Evolutionary conservation across 2,329 filamentous ascomycete species (phyloP).

Genomic region (Fusarium gaditjirri): DNA sequence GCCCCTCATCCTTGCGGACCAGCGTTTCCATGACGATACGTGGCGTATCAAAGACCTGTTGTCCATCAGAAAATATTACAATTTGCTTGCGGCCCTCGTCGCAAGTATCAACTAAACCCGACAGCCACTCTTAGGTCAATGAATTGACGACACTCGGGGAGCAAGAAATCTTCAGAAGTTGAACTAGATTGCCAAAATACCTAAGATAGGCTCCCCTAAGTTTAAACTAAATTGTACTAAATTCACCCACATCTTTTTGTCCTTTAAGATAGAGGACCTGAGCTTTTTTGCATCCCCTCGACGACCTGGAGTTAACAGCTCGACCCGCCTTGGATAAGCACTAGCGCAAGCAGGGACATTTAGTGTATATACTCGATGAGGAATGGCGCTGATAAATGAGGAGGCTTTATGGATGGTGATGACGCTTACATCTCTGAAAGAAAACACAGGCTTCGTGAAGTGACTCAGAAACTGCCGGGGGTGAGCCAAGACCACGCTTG

Average conservation of each 20-base stretch:
- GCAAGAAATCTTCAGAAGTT: no score
- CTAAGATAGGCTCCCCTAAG: no score
- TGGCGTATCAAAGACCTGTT: not conserved
- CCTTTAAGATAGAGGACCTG: no score
- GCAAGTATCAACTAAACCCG: not conserved
- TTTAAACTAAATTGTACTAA: no score
- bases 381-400: not conserved
- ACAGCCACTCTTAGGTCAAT: not conserved
- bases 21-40: no score
- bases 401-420: not conserved
- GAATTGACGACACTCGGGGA: not conserved
- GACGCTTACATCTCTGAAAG: not conserved
- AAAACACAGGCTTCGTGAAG: not conserved
- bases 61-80: rapidly evolving
- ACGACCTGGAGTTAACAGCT: not conserved
- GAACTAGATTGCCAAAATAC: no score
- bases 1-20: no score
- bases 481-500: no score
- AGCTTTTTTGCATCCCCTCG: no score
- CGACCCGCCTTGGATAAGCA: not conserved
- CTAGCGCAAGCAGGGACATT: not conserved
- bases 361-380: not conserved
- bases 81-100: not conserved
- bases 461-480: not conserved
- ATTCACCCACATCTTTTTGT: no score